These are phyloP conservation scores for Diplocarpon mali DNA, from an alignment of 2,329 filamentous ascomycete species.

Conservation along the genomic window DNA sequence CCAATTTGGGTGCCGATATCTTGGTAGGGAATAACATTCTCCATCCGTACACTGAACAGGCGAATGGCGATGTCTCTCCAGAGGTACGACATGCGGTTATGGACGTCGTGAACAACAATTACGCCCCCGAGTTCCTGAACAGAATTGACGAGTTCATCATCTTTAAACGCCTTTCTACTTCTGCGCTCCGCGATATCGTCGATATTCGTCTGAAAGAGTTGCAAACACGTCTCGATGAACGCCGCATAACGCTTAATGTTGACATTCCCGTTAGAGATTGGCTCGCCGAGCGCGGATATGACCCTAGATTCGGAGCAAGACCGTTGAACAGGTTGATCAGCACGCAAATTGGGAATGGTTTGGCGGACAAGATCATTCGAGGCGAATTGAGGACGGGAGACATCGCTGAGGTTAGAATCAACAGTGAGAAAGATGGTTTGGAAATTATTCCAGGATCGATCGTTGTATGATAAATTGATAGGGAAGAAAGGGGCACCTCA, in stretches of 20 bases:
- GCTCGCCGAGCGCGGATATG: conserved; percentile 83
- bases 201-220: conserved; percentile 83
- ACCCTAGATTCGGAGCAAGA: conserved; percentile 81
- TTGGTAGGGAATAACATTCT: conserved; percentile 64
- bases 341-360: conserved; percentile 76
- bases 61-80: conserved; percentile 58
- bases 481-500: background rate
- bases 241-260: conserved; percentile 68
- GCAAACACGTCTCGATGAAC: conserved; percentile 71
- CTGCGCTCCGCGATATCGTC: conserved; percentile 80
- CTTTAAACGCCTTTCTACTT: conserved; percentile 73
- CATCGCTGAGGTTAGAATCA: conserved; percentile 58
- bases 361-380: conserved; percentile 86
- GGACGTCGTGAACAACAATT: conserved; percentile 64
- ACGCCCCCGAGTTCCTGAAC: conserved; percentile 93
- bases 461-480: background rate
- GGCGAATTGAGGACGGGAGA: conserved; percentile 71
- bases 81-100: conserved; percentile 72
- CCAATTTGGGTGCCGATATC: conserved; percentile 86
- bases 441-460: conserved; percentile 14
- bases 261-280: conserved; percentile 65
- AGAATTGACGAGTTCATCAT: conserved; percentile 94
- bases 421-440: conserved; percentile 47
- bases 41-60: conserved; percentile 50
- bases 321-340: conserved; percentile 85